phyloP scores from a whole-genome alignment of 2,329 filamentous ascomycete genomes.

The Dryadomyces sulphureus region DNA sequence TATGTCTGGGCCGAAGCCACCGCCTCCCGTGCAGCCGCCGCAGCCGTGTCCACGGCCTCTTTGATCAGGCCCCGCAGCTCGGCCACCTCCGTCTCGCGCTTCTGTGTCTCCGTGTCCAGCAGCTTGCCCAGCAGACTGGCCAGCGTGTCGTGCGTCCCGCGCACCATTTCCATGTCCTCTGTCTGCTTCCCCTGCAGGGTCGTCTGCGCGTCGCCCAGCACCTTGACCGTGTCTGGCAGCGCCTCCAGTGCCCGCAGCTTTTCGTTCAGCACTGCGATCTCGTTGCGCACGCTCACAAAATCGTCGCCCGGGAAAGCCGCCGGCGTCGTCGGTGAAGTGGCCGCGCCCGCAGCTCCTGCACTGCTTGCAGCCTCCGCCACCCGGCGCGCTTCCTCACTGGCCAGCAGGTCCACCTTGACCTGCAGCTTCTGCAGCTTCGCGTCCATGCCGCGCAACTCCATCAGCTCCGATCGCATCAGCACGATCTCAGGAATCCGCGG shows the following conservation, averaged over 20 bases:
- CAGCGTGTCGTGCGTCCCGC: neutral
- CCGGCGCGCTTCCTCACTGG: too few relatives aligned
- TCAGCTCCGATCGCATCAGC: too few relatives aligned
- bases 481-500: too few relatives aligned
- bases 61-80: too few relatives aligned
- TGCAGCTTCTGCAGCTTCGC: too few relatives aligned
- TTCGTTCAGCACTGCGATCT: constrained; percentile 7
- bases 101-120: neutral
- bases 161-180: neutral
- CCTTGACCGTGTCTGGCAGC: neutral
- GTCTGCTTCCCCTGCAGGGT: neutral
- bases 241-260: neutral
- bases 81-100: neutral
- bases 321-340: neutral
- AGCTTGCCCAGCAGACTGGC: constrained; percentile 1
- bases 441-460: too few relatives aligned
- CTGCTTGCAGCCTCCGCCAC: too few relatives aligned
- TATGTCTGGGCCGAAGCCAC: too few relatives aligned
- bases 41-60: too few relatives aligned
- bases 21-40: too few relatives aligned
- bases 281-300: constrained; percentile 6
- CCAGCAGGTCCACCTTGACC: too few relatives aligned
- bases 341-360: neutral
- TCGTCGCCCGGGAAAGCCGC: constrained; percentile 9
- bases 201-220: neutral